Base-by-base conservation (phyloP, 2,329 filamentous ascomycete genomes). In the Phialocephala sp. region DNA sequence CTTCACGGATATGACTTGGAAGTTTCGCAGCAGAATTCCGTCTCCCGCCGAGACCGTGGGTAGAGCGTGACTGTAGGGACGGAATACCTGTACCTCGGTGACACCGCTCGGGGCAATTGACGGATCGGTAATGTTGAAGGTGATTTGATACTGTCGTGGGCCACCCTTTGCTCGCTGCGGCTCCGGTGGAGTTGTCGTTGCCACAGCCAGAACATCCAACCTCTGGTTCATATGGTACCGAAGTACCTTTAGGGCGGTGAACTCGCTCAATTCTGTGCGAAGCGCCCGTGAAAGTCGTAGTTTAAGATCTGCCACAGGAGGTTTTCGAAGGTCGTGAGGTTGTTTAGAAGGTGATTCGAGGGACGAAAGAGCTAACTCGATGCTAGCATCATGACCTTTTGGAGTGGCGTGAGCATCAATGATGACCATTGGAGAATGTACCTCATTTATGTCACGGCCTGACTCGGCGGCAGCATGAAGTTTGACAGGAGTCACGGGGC, bases 141-240 rank as follows among this genome's bases (percentile, higher is more conserved):
- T 82, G 71, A 88, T 82, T 76, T 85, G 83, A 76, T 84, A 89
- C 72, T 89, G 85, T 24, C 86, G 80, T 3, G 85, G 85, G 0
- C 85, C 85, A 66, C 80, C 78, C 72, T 87, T 88, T 32, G 85
- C 84, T 43, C 87, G 82, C 64, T 81, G 78, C 8, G 87, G 82
- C 56, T 82, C 79, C 11, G 81, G 76, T 2, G 85, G 84, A 20
- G 79, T 78, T 55, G 80, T 80, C 15, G 84, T 84, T 4, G 80
- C 85, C 8, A 90, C 79, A 18, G 81, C 87, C 9, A 88, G 75
- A 6, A 88, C 77, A 72, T 89, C 85, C 1, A 85, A 73, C 27
- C 79, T 81, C 69, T 82, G 81, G 59, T 80, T 79, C 54, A 85
- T 77, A 62, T 83, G 80, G 47, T 77, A 79, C n/a, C 83, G 82